Evolutionary conservation across 2,329 filamentous ascomycete genomes (phyloP).

Genomic region (Beauveria medogensis): DNA sequence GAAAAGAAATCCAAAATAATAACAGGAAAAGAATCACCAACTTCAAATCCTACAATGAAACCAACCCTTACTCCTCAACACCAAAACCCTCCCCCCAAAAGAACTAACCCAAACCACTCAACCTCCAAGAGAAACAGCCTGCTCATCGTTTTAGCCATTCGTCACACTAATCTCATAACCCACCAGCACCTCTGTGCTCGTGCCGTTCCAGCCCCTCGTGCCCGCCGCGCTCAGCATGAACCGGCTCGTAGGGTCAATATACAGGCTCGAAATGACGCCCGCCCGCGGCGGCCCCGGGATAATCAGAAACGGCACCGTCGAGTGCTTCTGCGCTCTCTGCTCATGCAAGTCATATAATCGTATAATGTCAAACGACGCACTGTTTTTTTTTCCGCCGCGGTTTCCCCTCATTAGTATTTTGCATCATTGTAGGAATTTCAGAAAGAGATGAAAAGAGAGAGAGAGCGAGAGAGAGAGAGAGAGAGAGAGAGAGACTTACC

Average conservation of each 20-base stretch:
- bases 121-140: background rate
- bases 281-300: constrained; percentile 78
- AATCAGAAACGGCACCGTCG: constrained; percentile 88
- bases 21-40: too few relatives aligned
- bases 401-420: constrained; percentile 51
- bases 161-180: constrained; percentile 74
- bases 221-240: constrained; percentile 92
- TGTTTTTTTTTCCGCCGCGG: constrained; percentile 23
- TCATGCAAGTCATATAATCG: constrained; percentile 82
- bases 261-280: constrained; percentile 78
- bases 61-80: too few relatives aligned
- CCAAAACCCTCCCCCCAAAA: too few relatives aligned
- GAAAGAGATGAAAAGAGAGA: too few relatives aligned
- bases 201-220: constrained; percentile 91
- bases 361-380: constrained; percentile 87
- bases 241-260: constrained; percentile 76
- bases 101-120: too few relatives aligned
- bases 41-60: too few relatives aligned
- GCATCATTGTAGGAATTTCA: constrained; percentile 26
- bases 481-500: constrained; percentile 30
- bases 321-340: constrained; percentile 57
- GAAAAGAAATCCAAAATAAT: too few relatives aligned
- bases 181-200: constrained; percentile 78
- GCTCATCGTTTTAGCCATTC: background rate
- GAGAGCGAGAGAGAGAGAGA: background rate